Evolutionary conservation across 352 stramenopile genomes (phyloP).

Genomic region (Aphanomyces invadans): DNA sequence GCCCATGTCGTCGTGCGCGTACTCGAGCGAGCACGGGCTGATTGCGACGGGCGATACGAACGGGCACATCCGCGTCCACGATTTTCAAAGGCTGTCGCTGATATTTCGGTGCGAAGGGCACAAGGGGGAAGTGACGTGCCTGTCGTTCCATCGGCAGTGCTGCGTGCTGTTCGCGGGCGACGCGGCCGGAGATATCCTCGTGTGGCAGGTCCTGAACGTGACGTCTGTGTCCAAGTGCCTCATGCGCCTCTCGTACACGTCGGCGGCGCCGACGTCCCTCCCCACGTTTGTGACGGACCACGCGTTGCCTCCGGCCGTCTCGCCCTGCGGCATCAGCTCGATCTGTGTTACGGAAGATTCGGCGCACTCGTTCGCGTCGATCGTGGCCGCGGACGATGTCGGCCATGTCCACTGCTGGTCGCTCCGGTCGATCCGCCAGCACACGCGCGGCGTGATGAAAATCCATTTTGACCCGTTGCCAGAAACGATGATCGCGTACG

Average conservation of each 20-base stretch:
- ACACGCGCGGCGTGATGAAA: conserved; percentile 1
- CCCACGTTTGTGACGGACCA: conserved; percentile 11
- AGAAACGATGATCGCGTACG: conserved; percentile 19
- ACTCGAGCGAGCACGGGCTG: conserved; percentile 34
- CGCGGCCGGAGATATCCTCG: conserved; percentile 31
- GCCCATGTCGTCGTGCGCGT: conserved; percentile 49
- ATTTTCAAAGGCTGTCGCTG: conserved; percentile 52
- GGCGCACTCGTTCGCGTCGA: not conserved
- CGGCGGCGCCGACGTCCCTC: not conserved
- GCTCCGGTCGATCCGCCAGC: conserved; percentile 1
- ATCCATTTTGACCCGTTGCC: conserved; percentile 20
- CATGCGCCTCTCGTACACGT: conserved; percentile 29
- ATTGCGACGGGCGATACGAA: conserved; percentile 51
- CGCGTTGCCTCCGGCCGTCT: not conserved
- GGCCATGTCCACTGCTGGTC: conserved; percentile 16
- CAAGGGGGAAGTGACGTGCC: conserved; percentile 37
- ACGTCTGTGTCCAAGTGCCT: conserved; percentile 27
- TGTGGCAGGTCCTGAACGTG: conserved; percentile 38
- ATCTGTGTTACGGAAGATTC: conserved; percentile 28
- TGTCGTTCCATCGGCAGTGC: conserved; percentile 41
- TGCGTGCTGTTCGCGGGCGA: conserved; percentile 44
- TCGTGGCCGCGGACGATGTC: conserved; percentile 11
- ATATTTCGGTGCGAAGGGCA: conserved; percentile 45
- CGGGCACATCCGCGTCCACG: conserved; percentile 51
- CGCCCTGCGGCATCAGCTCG: conserved; percentile 21